Base-by-base conservation (phyloP, 495 filamentous ascomycete genomes). In the Talaromyces trachyspermus region DNA sequence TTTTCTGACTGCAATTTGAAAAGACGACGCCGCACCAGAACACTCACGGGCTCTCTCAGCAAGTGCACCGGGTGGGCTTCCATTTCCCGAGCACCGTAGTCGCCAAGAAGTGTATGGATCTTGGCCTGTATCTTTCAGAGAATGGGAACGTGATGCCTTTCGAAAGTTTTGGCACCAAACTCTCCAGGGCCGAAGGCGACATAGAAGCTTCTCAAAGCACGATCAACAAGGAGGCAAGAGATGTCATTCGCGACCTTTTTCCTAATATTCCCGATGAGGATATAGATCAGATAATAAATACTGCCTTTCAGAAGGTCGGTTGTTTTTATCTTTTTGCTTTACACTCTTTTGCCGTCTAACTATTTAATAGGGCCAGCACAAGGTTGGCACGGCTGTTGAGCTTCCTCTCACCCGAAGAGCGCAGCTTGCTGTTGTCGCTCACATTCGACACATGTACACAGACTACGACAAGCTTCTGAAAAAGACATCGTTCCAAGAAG, bases 401-500 rank as follows among this genome's bases (percentile, higher is more conserved):
- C 60, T 91, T 43, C 69, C 79, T 26, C 68, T 95, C 25, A 77
- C 83, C 42, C 80, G 84, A 19, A 79, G 88, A 49, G 85, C 85
- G 10, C 85, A 91, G 53, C 75, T 95, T 36, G 89, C 89, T 1
- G 86, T 89, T 6, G 76, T 85, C 53, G 88, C 90, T 45, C 86
- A 94, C 62, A 88, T 95, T 54, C 78, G 90, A 29, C 90, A 96
- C 58, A 70, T 68, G 23, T 87, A 94, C 61, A 96, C 90, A 14
- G 73, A 86, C 50, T 96, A 96, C 62, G 89, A 96, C 64, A 66
- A 76, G 51, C 69, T 94, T 22, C 69, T 96, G 20, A 79, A 72
- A 49, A 69, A 75, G 38, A 78, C 74, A 5, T 68, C 63, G 6
- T 89, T 80, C 63, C 68, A 75, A 36, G 84, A 86, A 48, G 88